A percentile compares a stretch with the other conserved stretches of the same genome.
Conservation (phyloP, 257 asterid species). For the Solanum stenotomum region DNA sequence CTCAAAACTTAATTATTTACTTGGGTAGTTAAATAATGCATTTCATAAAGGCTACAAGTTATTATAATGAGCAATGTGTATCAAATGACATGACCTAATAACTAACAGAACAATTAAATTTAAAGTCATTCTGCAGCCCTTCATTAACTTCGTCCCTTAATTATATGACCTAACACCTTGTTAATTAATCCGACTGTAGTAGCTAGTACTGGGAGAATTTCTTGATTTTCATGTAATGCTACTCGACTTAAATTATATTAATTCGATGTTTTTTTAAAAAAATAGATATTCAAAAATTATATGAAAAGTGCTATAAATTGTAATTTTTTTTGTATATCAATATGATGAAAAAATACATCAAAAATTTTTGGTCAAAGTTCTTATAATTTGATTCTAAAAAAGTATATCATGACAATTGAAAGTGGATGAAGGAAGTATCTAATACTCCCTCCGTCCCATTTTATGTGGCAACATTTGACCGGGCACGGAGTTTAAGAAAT, state of each 20-base stretch:
- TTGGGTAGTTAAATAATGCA: background rate
- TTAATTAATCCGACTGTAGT: background rate
- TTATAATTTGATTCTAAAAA: background rate
- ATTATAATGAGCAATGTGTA: background rate
- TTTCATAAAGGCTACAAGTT: background rate
- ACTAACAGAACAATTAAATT: background rate
- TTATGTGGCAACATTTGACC: too few relatives aligned
- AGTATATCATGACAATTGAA: background rate
- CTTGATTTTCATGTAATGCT: background rate
- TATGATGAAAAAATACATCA: too few relatives aligned
- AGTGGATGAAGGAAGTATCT: background rate
- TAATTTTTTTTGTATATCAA: too few relatives aligned
- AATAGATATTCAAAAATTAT: too few relatives aligned
- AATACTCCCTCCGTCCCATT: too few relatives aligned
- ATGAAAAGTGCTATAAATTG: too few relatives aligned
- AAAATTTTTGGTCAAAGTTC: too few relatives aligned
- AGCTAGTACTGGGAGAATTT: background rate
- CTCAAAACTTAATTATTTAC: background rate
- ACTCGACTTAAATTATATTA: too few relatives aligned
- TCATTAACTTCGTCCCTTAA: background rate
- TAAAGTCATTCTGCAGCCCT: background rate
- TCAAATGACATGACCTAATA: background rate
- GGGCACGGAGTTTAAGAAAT: too few relatives aligned
- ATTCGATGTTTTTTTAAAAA: too few relatives aligned
- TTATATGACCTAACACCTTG: background rate